These are phyloP conservation scores for Mycena maculata DNA, from an alignment of 768 basidiomycete species.

Conservation along the genomic window DNA sequence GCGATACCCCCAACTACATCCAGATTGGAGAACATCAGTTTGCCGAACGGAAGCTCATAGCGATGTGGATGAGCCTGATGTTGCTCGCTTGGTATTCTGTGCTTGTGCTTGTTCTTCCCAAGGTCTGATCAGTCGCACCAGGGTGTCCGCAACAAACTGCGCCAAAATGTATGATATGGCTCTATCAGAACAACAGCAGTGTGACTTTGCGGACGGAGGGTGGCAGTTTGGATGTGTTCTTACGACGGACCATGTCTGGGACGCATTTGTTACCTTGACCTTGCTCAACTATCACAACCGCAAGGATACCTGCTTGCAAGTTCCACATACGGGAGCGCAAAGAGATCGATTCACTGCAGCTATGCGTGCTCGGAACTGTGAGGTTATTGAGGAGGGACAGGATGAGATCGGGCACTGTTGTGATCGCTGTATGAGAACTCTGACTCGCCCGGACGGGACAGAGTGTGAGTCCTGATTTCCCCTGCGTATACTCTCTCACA, in stretches of 20 bases:
- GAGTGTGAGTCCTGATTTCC: not conserved
- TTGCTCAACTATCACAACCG: conserved; percentile 40
- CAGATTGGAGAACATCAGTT: conserved; percentile 44
- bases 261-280: conserved; percentile 41
- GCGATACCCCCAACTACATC: conserved; percentile 34
- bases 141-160: conserved; percentile 35
- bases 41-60: conserved; percentile 35
- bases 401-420: conserved; percentile 42
- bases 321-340: conserved; percentile 43
- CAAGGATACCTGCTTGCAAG: conserved; percentile 23
- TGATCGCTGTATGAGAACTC: conserved; percentile 38
- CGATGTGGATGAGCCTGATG: conserved; percentile 34
- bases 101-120: not conserved
- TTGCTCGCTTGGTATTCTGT: conserved; percentile 36
- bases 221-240: conserved; percentile 39
- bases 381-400: conserved; percentile 40
- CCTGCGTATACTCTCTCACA: not conserved
- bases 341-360: conserved; percentile 39
- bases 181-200: conserved; percentile 17
- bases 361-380: conserved; percentile 39
- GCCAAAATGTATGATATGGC: conserved; percentile 32
- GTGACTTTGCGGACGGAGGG: conserved; percentile 12
- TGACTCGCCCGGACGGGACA: conserved; percentile 20
- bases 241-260: conserved; percentile 45
- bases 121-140: not conserved